Evolutionary conservation across 2,329 filamentous ascomycete genomes (phyloP), one percentile per base, ranked within the genome.

Genomic region (Aspergillus pseudoterreus): DNA sequence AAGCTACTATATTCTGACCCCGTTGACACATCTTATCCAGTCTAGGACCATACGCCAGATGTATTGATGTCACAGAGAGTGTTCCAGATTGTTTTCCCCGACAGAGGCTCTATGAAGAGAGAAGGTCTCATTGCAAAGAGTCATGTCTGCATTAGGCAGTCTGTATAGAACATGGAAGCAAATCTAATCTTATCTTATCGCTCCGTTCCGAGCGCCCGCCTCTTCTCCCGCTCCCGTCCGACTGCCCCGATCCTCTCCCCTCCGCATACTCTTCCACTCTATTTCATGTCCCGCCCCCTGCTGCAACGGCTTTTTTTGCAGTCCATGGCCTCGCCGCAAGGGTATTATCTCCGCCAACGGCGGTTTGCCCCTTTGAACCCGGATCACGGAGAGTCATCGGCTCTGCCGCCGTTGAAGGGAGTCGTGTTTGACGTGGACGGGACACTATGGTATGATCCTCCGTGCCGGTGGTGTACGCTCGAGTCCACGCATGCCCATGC

Each of bases 371-470:
- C 80, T 11, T 64, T 82, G 49, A 66, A 73, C 51, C 65, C 72
- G 4, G 59, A 60, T 58, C 62, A 53, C 49, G 47, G 43, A 53
- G 48, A 17, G 55, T 60, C 17, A 58, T 66, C 47, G 55, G 65
- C 44, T 55, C 70, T 71, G 15, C 76, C 78, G 39, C 63, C 61
- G 27, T 63, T 86, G 51, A 76, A 78, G 61, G 83, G 83, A 2
- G 78, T 86, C 22, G 76, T 97, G 12, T 97, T 97, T 72, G 92
- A 99, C 73, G 89, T 99, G 57, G 92, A 99, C 71, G 92, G 92
- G 3, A 99, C 92, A 21, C 73, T 97, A 54, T 96, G 87, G 92
- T 95, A 73, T 14, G 39, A 30, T 30, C 27, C 27, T 30, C 27
- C 10, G 27, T 30, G 27, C 3, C 1, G 27, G 8, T 30, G 22